These are phyloP conservation scores for Prunus kanzakura DNA, from an alignment of 306 rosid genomes.

Conservation along the genomic window DNA sequence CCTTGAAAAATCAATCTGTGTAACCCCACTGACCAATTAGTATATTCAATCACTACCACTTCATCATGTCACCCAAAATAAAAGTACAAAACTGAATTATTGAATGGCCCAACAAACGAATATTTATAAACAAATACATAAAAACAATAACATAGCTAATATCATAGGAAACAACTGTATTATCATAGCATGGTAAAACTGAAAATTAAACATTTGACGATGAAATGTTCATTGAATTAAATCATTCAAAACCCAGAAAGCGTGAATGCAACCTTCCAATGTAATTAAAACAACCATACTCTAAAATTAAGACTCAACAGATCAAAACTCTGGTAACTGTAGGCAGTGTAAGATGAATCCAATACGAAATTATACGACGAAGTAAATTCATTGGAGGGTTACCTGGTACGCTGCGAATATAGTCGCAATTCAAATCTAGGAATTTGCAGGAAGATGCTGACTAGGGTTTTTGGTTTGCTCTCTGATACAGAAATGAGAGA, in stretches of 20 bases:
- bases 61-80: not conserved
- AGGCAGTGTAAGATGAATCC: not conserved
- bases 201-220: not conserved
- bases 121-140: not conserved
- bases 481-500: not conserved
- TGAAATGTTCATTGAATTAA: not conserved
- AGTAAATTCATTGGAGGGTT: not conserved
- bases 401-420: not conserved
- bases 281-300: not conserved
- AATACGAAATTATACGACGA: not conserved
- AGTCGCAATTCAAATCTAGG: not conserved
- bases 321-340: not conserved
- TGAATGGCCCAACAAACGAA: not conserved
- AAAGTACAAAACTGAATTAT: not conserved
- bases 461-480: conserved; percentile 1
- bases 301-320: not conserved
- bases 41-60: not conserved
- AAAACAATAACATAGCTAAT: no score
- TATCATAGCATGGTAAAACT: not conserved
- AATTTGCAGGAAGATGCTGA: not conserved
- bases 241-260: not conserved
- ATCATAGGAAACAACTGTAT: not conserved
- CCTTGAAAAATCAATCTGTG: not conserved
- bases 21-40: not conserved
- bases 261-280: not conserved